Base-by-base conservation (phyloP, 345 rosid genomes). In the Salix udensis region DNA sequence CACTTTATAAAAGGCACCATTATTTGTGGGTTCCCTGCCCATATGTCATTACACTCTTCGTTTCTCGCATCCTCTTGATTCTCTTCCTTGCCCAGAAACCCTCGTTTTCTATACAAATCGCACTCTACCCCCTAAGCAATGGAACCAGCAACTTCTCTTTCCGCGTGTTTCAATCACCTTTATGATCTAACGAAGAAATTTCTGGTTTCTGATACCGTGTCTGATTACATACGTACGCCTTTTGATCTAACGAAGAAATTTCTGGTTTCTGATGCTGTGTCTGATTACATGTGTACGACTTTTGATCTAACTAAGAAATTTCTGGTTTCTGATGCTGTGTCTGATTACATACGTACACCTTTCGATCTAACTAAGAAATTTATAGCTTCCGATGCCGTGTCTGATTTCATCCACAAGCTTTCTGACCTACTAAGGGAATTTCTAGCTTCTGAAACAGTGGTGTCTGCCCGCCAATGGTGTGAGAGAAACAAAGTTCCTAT, bases 221-320 rank as follows among this genome's bases (percentile, higher is more conserved):
- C n/a, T 52, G 58, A 52, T 18, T 52, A 16, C 58, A 16, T 18
- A 2, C 3, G 44, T 2, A 9, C 44, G 13, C 44, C 44, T 40
- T 40, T 40, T 10, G 44, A 40, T 40, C 44, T 40, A 40, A 40
- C 44, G 2, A 52, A 52, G 58, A 52, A 52, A 55, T n/a, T n/a
- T n/a, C 9, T n/a, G 2, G 62, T 2, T n/a, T 55, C 62, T n/a
- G 44, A 11, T 40, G 44, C 44, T 0, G 44, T 40, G 44, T 40
- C 44, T 40, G 44, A 40, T 40, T 40, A 0, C 42, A 39, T 1
- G 0, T 2, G 2, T 0, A 0, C 11, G 2, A 12, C 11, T 40
- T 9, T 2, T 2, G 44, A 10, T 9, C 44, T 9, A 1, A 9
- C 2, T 0, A 40, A 9, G 44, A 40, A 9, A 10, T 40, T 55